Conservation (phyloP, 768 basidiomycete species). For the Boletus barrowsii region DNA sequence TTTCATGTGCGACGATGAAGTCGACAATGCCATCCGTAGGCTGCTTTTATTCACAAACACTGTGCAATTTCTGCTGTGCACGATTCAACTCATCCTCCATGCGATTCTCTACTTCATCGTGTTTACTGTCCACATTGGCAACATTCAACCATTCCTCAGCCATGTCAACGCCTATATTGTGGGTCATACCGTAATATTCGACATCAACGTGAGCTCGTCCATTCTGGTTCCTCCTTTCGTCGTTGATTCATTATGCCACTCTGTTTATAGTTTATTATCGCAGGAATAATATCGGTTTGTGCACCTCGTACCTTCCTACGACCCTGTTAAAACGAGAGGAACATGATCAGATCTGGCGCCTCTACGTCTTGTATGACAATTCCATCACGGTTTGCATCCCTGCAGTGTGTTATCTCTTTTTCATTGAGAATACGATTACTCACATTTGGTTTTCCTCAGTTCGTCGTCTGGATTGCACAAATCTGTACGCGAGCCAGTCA, state of each 20-base stretch:
- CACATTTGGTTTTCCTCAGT: neutral
- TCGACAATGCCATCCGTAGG: neutral
- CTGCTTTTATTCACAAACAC: conserved; percentile 12
- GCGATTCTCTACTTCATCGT: neutral
- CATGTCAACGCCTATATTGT: neutral
- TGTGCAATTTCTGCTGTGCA: conserved; percentile 17
- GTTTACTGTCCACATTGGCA: neutral
- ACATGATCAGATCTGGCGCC: conserved; percentile 20
- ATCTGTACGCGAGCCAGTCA: conserved; percentile 7
- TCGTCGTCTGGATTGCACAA: conserved; percentile 20
- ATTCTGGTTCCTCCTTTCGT: neutral
- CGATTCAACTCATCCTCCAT: conserved; percentile 4
- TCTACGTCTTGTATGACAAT: conserved; percentile 19
- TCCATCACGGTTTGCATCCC: conserved; percentile 12
- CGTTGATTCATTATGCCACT: neutral
- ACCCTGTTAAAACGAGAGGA: neutral
- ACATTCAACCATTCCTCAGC: neutral
- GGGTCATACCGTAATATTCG: conserved; percentile 3
- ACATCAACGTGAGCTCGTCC: conserved; percentile 8
- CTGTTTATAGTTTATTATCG: conserved; percentile 10
- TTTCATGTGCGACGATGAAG: neutral
- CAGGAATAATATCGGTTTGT: conserved; percentile 20
- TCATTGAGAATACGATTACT: neutral
- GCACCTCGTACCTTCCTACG: neutral
- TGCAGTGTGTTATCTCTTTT: conserved; percentile 8